Evolutionary conservation across 2,329 filamentous ascomycete species (phyloP).

Genomic region (Sclerotinia sclerotiorum): DNA sequence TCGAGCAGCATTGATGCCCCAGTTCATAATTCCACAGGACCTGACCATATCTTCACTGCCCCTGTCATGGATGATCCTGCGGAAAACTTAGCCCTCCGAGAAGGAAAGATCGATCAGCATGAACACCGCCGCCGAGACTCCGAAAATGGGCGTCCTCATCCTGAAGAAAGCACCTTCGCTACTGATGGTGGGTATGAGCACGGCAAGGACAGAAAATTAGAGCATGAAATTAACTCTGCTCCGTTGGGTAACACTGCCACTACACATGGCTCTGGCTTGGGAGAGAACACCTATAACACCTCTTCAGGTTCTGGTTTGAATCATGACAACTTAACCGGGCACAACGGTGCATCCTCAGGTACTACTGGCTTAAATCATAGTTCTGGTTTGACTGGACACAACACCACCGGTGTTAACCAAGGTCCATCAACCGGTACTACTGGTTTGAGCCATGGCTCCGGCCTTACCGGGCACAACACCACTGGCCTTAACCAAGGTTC

Average conservation of each 20-base stretch:
- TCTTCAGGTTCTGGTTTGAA: slow-evolving; percentile 1
- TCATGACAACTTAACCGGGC: not conserved
- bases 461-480: not conserved
- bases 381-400: not conserved
- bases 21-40: slow-evolving; percentile 10
- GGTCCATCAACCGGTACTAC: not conserved
- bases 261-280: slow-evolving; percentile 9
- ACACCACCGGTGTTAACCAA: not conserved
- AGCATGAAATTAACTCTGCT: not conserved
- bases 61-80: slow-evolving; percentile 18
- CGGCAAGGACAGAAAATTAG: slow-evolving; percentile 11
- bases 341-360: not conserved
- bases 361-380: not conserved
- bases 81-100: not conserved
- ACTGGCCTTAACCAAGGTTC: not conserved
- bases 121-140: slow-evolving; percentile 7
- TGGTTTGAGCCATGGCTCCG: not conserved
- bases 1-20: not conserved
- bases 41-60: slow-evolving; percentile 17
- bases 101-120: slow-evolving; percentile 8
- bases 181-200: slow-evolving; percentile 9
- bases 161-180: not conserved
- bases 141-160: not conserved
- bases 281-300: slow-evolving; percentile 4
- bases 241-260: slow-evolving; percentile 14